Evolutionary conservation across 2,329 filamentous ascomycete species (phyloP).

Genomic region (Iodosphaeria phyllophila): DNA sequence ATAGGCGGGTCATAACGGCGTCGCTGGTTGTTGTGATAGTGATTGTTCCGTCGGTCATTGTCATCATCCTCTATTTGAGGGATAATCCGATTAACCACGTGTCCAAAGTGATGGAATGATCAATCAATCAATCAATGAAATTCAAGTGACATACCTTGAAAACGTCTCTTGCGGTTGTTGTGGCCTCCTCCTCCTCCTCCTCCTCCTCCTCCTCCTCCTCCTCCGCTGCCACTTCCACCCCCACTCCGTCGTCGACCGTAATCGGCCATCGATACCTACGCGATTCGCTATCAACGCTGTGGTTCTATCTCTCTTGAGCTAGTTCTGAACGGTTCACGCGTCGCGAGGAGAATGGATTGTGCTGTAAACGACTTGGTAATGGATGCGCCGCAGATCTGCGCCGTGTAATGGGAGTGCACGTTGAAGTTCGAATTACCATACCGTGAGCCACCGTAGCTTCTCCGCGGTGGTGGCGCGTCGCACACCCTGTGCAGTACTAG

Average conservation of each 20-base stretch:
- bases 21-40: conserved; percentile 51
- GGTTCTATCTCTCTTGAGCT: neutral
- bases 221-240: no score
- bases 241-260: conserved; percentile 34
- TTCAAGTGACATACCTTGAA: conserved; percentile 42
- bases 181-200: conserved; percentile 24
- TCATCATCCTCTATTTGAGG: conserved; percentile 48
- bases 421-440: neutral
- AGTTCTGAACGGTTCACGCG: no score
- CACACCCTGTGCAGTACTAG: no score
- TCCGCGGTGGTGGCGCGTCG: no score
- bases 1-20: conserved; percentile 54
- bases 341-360: no score
- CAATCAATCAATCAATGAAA: conserved; percentile 1
- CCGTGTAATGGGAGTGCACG: neutral
- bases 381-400: no score
- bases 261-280: conserved; percentile 29
- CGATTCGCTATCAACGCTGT: neutral
- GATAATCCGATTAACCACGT: conserved; percentile 3
- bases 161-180: conserved; percentile 58
- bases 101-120: neutral
- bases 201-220: no score
- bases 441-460: no score
- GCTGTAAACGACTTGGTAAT: no score
- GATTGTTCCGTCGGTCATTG: no score